phyloP scores from a whole-genome alignment of 768 basidiomycete genomes.

The Pleurotus pulmonarius region DNA sequence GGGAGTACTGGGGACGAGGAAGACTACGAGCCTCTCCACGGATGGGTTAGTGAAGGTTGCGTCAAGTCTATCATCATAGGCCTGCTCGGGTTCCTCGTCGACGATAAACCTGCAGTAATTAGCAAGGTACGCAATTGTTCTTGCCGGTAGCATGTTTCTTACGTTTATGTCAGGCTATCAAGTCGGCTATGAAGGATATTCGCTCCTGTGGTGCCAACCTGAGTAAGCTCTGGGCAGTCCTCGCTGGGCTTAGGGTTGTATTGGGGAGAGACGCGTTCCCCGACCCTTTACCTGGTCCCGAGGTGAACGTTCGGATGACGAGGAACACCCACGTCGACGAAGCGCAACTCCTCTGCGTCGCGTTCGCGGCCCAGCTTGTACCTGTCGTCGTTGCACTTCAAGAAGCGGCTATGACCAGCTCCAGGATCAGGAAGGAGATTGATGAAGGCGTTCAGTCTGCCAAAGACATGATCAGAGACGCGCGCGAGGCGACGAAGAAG shows the following conservation, averaged over 20 bases:
- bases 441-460: conserved; percentile 53
- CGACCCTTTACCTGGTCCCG: conserved; percentile 57
- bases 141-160: not conserved
- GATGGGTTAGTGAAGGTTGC: conserved; percentile 67
- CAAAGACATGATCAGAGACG: conserved; percentile 50
- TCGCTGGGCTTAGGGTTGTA: conserved; percentile 43
- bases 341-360: conserved; percentile 27
- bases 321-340: conserved; percentile 17
- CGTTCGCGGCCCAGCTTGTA: conserved; percentile 56
- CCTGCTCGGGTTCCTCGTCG: conserved; percentile 51
- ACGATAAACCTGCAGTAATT: conserved; percentile 35
- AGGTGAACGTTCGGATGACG: conserved; percentile 29
- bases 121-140: conserved; percentile 24
- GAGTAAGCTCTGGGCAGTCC: conserved; percentile 58
- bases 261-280: conserved; percentile 25
- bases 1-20: conserved; percentile 21
- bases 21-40: conserved; percentile 34
- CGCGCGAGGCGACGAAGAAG: conserved; percentile 46
- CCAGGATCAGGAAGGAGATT: conserved; percentile 52
- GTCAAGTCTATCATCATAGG: conserved; percentile 60
- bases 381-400: conserved; percentile 64
- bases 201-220: conserved; percentile 51
- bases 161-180: conserved; percentile 31
- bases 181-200: conserved; percentile 47
- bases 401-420: conserved; percentile 42